A percentile compares a stretch with the other conserved stretches of the same genome.
These are phyloP conservation scores for Ustilago bromivora DNA, from an alignment of 1,284 basidiomycete genomes.

Conservation along the genomic window DNA sequence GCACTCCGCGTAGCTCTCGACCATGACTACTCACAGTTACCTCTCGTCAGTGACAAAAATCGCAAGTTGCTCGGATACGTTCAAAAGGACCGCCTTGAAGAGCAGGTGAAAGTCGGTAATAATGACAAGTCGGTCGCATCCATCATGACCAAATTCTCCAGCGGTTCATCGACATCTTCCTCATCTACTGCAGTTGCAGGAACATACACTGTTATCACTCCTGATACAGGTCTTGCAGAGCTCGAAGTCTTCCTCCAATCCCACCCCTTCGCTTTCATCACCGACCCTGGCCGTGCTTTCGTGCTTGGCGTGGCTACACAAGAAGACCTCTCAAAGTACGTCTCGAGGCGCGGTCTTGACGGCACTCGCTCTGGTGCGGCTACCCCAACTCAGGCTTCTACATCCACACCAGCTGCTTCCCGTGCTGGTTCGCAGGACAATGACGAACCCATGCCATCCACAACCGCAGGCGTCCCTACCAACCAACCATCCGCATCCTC, in stretches of 20 bases:
- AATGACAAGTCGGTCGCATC: conserved; percentile 42
- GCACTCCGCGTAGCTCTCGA: conserved; percentile 60
- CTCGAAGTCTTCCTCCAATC: conserved; percentile 63
- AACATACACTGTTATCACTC: conserved; percentile 62
- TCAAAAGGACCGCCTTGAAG: conserved; percentile 57
- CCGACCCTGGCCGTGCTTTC: conserved; percentile 59
- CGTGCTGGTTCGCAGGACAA: conserved; percentile 19
- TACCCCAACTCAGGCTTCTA: conserved; percentile 42
- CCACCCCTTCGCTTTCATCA: conserved; percentile 66
- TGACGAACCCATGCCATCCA: conserved; percentile 46
- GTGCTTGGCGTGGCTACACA: conserved; percentile 62
- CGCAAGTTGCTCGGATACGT: conserved; percentile 62
- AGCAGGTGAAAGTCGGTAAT: conserved; percentile 44
- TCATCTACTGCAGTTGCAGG: conserved; percentile 27
- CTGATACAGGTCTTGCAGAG: conserved; percentile 65
- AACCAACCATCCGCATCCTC: conserved; percentile 23
- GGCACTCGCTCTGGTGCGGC: conserved; percentile 39
- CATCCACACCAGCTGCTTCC: not conserved
- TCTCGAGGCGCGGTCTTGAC: conserved; percentile 54
- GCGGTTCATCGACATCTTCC: conserved; percentile 20
- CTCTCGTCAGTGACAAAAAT: conserved; percentile 57
- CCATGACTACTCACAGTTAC: conserved; percentile 65
- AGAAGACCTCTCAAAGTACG: conserved; percentile 63
- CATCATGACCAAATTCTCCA: conserved; percentile 60
- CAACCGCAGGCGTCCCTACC: conserved; percentile 16